Conservation (phyloP, 2,329 filamentous ascomycete species). For the Trichophyton schoenleinii region DNA sequence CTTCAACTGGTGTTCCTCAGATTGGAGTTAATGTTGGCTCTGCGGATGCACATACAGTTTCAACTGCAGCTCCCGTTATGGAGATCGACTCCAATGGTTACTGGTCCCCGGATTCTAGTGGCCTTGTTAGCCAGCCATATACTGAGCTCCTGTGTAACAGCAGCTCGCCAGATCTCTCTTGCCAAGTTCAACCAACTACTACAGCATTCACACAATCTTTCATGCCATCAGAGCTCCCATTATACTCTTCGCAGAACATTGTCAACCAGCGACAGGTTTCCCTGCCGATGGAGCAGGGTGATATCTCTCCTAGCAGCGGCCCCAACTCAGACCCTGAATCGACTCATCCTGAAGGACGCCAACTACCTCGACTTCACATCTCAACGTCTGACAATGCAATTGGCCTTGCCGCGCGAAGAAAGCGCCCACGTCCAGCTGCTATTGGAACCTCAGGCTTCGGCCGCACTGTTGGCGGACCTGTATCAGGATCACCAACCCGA, state of each 20-base stretch:
- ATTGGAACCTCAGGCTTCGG: constrained; percentile 26
- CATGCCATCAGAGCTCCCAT: background rate
- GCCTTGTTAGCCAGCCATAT: background rate
- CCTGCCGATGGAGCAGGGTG: background rate
- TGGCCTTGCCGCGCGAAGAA: constrained; percentile 35
- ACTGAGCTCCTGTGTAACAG: background rate
- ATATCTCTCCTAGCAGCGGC: background rate
- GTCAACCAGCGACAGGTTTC: background rate
- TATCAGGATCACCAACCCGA: constrained; percentile 32
- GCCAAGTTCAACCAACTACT: background rate
- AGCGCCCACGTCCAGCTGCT: constrained; percentile 35
- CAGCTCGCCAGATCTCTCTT: background rate
- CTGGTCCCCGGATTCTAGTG: background rate
- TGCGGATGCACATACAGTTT: background rate
- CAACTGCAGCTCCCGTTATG: background rate
- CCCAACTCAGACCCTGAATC: background rate
- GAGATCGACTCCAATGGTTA: background rate
- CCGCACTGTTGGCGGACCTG: constrained; percentile 17
- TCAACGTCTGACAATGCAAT: constrained; percentile 25
- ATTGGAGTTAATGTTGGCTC: background rate
- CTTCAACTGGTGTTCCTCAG: background rate
- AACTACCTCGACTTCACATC: constrained; percentile 22
- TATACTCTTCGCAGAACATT: background rate
- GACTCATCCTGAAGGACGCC: background rate
- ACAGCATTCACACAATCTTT: background rate